Evolutionary conservation across 164 flowering plant genomes (phyloP).

Genomic region (Piper longum): DNA sequence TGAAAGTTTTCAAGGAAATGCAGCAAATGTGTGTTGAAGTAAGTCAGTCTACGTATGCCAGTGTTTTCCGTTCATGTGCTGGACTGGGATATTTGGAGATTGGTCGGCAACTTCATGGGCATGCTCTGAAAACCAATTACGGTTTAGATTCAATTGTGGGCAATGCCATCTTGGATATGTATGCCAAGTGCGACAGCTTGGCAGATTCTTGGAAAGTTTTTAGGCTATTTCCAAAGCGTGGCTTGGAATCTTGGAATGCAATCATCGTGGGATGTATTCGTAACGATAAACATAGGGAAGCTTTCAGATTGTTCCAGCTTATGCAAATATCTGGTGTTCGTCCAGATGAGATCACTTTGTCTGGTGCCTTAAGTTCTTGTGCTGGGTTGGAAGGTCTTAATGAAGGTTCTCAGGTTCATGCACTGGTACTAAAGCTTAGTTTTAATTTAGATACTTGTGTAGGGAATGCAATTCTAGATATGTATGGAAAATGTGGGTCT

Average conservation of each 20-base stretch:
- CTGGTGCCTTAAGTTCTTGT: slow-evolving; percentile 64
- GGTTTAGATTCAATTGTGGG: slow-evolving; percentile 50
- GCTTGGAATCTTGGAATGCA: slow-evolving; percentile 55
- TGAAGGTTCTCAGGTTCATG: slow-evolving; percentile 63
- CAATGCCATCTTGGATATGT: slow-evolving; percentile 79
- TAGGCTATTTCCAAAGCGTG: slow-evolving; percentile 26
- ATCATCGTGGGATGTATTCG: slow-evolving; percentile 48
- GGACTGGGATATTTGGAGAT: slow-evolving; percentile 28
- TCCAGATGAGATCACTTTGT: slow-evolving; percentile 52
- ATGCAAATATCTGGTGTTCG: slow-evolving; percentile 31
- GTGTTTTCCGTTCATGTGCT: slow-evolving; percentile 57
- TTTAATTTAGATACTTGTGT: slow-evolving; percentile 39
- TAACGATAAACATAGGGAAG: slow-evolving; percentile 30
- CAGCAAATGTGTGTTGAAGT: slow-evolving; percentile 35
- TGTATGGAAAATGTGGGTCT: slow-evolving; percentile 76
- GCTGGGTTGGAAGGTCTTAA: slow-evolving; percentile 29
- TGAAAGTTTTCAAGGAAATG: slow-evolving; percentile 53
- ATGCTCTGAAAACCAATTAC: slow-evolving; percentile 43
- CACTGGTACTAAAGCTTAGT: slow-evolving; percentile 34
- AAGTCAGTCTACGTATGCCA: slow-evolving; percentile 73
- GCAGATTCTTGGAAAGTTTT: slow-evolving; percentile 44
- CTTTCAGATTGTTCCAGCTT: slow-evolving; percentile 32
- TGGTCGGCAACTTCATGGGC: slow-evolving; percentile 60
- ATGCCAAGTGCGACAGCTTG: slow-evolving; percentile 48
- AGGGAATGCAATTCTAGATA: slow-evolving; percentile 64